phyloP scores from a whole-genome alignment of 805 yeast species.

The Cyberlindnera amylophila region DNA sequence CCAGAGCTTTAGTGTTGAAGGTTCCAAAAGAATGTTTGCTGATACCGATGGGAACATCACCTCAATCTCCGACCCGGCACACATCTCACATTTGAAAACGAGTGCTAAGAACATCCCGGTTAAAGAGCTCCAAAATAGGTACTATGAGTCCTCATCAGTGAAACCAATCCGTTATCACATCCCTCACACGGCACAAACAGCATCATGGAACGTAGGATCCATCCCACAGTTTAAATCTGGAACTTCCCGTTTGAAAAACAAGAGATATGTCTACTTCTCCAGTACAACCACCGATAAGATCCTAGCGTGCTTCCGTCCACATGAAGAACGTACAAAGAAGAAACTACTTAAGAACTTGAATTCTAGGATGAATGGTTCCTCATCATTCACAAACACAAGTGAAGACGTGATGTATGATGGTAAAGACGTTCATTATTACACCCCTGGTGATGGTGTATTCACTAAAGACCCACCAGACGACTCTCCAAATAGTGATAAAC shows the following conservation, averaged over 20 bases:
- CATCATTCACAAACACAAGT: constrained; percentile 1
- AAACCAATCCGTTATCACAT: constrained; percentile 30
- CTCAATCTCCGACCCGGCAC: background rate
- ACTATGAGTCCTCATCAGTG: constrained; percentile 6
- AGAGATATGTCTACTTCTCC: constrained; percentile 31
- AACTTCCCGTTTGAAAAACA: constrained; percentile 20
- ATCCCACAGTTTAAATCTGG: constrained; percentile 37
- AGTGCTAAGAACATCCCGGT: too few relatives aligned
- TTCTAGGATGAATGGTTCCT: constrained; percentile 1
- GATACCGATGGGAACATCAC: constrained; percentile 17
- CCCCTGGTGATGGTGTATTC: constrained; percentile 54
- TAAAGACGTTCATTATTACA: constrained; percentile 15
- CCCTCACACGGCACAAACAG: constrained; percentile 26
- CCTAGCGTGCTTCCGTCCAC: constrained; percentile 32
- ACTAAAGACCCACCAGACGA: constrained; percentile 51
- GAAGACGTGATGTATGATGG: constrained; percentile 5
- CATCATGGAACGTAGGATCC: constrained; percentile 34
- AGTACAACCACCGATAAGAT: constrained; percentile 28
- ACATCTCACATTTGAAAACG: background rate
- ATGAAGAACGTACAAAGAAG: constrained; percentile 35
- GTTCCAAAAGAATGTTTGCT: constrained; percentile 6
- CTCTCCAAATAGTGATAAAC: constrained; percentile 52
- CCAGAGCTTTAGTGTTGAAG: constrained; percentile 14
- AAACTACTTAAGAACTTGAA: constrained; percentile 32
- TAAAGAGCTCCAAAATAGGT: background rate